Evolutionary conservation across 2,329 filamentous ascomycete genomes (phyloP), one percentile per base, ranked within the genome.

Genomic region (Lecanicillium sp.): DNA sequence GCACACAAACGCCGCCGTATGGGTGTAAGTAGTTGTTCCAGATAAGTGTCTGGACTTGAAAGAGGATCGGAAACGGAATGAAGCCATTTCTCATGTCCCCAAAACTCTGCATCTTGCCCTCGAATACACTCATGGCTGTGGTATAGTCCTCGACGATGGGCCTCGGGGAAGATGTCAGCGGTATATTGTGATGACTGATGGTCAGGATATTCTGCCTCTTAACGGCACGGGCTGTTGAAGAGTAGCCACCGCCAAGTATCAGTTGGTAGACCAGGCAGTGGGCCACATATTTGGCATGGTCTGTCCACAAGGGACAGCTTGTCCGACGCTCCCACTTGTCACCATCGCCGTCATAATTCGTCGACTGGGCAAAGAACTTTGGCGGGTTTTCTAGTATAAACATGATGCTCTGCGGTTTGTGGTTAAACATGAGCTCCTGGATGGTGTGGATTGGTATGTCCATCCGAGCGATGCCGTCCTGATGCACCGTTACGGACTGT

Each of bases 11-110:
- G 0, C 80, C 77, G 1, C 66, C 75, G 1, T 58, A 55, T 0
- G 85, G 84, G 10, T 78, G 67, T 1, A 89, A 67, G 48, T 76
- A 79, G 20, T 77, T 79, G 54, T 86, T 85, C 56, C 74, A 70
- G 1, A 82, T 78, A 3, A 90, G 64, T 12, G 73, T 74, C 43
- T 84, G 74, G 5, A 87, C 65, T 54, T 86, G 83, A 56, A 80
- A 86, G 7, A 78, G 68, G 1, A 83, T 58, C 0, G 65, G 60
- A 52, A 81, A 87, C 4, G 7, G 77, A 65, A 51, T 11, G 6
- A 78, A 54, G 2, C 51, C 44, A 1, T 20, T 41, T 41, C 54
- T 51, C 19, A 48, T 15, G 33, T 19, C 60, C 48, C 39, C 52
- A 2, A 47, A 23, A 8, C 61, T 60, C 2, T 55, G 44, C n/a